Conservation (phyloP, 192 early-diverging fungal species). For the Entomortierella beljakovae region DNA sequence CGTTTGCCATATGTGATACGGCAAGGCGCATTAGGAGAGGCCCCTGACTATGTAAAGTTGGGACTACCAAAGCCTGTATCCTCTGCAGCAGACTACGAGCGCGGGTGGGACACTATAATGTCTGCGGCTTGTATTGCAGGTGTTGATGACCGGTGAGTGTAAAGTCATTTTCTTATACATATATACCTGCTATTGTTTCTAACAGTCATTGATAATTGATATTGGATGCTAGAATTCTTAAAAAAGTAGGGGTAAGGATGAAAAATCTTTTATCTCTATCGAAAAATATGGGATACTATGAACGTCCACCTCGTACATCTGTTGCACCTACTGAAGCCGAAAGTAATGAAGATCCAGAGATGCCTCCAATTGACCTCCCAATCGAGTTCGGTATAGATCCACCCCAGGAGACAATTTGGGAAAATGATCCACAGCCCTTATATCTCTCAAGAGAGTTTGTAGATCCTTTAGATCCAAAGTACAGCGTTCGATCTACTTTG, state of each 20-base stretch:
- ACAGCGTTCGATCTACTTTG: neutral
- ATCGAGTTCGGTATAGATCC: neutral
- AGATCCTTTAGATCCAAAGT: slow-evolving; percentile 21
- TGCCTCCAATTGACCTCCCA: neutral
- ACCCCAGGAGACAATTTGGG: neutral
- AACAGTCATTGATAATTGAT: neutral
- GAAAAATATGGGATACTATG: neutral
- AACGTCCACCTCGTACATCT: neutral
- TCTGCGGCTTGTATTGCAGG: slow-evolving; percentile 29
- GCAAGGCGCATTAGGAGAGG: slow-evolving; percentile 29
- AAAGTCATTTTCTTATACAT: neutral
- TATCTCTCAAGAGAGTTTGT: slow-evolving; percentile 13
- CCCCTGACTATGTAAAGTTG: slow-evolving; percentile 8
- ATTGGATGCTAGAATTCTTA: slow-evolving; percentile 31
- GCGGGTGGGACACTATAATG: slow-evolving; percentile 47
- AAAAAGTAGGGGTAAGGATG: slow-evolving; percentile 32
- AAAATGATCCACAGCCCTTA: neutral
- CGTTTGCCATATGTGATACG: slow-evolving; percentile 36
- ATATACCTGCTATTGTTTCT: neutral
- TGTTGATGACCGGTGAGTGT: slow-evolving; percentile 36
- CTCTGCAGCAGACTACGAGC: slow-evolving; percentile 14
- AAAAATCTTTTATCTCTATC: slow-evolving; percentile 21
- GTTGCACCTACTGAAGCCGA: neutral
- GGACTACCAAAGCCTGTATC: slow-evolving; percentile 22
- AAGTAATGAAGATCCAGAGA: neutral